A percentile compares a stretch with the other conserved stretches of the same genome.
Conservation (phyloP, 306 rosid species). For the Pyrus bretschneideri region DNA sequence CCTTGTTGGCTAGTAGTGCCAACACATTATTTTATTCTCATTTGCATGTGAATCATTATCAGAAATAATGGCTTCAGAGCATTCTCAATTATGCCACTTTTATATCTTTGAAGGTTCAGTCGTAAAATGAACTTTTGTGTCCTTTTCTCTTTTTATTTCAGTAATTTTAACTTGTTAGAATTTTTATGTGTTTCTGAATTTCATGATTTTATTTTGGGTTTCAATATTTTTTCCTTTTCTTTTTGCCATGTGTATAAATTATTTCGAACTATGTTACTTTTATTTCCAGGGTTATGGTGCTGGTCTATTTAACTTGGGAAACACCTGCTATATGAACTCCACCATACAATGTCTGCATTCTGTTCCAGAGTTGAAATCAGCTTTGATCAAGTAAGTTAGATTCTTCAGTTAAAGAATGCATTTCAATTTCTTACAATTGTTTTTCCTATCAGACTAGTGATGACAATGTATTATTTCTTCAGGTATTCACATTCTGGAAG, state of each 20-base stretch:
- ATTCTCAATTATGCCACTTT: background rate
- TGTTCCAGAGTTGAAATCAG: constrained; percentile 96
- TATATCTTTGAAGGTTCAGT: background rate
- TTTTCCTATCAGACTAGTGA: constrained; percentile 2
- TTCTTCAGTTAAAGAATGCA: constrained; percentile 6
- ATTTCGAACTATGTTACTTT: background rate
- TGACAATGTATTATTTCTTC: constrained; percentile 2
- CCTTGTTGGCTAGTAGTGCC: background rate
- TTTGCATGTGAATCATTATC: background rate
- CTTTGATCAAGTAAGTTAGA: constrained; percentile 65
- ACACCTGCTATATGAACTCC: constrained; percentile 98
- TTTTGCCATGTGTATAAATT: background rate
- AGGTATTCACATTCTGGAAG: constrained; percentile 77
- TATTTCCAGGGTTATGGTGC: constrained; percentile 77
- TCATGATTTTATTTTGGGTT: background rate
- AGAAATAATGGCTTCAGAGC: background rate
- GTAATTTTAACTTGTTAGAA: background rate
- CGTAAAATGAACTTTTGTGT: background rate
- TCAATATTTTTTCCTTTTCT: background rate
- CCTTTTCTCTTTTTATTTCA: background rate
- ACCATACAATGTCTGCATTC: constrained; percentile 96
- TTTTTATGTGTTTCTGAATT: background rate
- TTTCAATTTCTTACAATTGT: background rate
- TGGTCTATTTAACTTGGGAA: constrained; percentile 92
- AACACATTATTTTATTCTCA: background rate